Percentiles rank a stretch among this genome's conserved stretches.
phyloP scores from a whole-genome alignment of 2,329 filamentous ascomycete genomes.

The Alternaria viburni region DNA sequence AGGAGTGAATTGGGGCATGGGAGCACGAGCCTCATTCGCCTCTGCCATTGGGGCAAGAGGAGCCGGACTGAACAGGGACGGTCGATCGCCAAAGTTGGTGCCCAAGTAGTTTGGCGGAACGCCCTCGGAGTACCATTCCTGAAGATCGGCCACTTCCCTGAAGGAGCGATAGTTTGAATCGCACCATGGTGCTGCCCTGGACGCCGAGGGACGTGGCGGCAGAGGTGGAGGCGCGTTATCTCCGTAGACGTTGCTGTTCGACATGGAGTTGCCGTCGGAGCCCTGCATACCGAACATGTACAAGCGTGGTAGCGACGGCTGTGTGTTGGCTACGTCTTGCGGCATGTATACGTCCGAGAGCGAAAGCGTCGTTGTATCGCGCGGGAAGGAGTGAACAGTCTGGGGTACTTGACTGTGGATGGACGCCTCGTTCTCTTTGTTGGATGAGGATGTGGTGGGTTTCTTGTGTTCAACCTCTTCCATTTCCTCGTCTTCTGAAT shows the following conservation, averaged over 20 bases:
- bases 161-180: conserved; percentile 9
- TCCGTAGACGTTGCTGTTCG: not conserved
- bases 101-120: conserved; percentile 5
- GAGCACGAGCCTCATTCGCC: not conserved
- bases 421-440: not conserved
- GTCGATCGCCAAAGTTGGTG: conserved; percentile 16
- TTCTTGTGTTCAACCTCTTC: not conserved
- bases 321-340: not conserved
- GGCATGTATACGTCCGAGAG: conserved; percentile 1
- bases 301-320: conserved; percentile 1
- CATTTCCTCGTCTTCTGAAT: conserved; percentile 11
- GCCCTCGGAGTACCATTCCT: conserved; percentile 8
- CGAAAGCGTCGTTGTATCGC: not conserved
- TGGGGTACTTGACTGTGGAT: not conserved
- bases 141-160: conserved; percentile 9
- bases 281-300: not conserved
- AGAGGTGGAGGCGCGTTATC: conserved; percentile 18
- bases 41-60: conserved; percentile 13
- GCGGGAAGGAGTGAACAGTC: not conserved
- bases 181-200: conserved; percentile 15
- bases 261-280: not conserved
- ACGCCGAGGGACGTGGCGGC: conserved; percentile 24
- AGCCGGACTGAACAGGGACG: conserved; percentile 13
- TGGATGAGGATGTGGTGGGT: not conserved
- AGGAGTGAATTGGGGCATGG: not conserved